Evolutionary conservation across 2,329 filamentous ascomycete species (phyloP).

Genomic region (Fusarium algeriense): DNA sequence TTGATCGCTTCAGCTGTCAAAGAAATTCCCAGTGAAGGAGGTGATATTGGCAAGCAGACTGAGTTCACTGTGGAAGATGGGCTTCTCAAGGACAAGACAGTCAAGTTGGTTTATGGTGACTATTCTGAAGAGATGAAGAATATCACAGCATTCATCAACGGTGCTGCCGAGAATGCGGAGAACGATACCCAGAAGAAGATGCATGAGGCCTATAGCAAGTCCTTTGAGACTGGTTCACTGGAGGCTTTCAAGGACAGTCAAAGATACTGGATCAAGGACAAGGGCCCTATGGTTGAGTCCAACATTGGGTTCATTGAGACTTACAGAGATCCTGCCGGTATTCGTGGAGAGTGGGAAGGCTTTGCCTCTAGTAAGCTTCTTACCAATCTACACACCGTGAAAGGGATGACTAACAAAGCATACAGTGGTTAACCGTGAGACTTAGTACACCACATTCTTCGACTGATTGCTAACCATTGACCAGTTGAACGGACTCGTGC

Average conservation of each 20-base stretch:
- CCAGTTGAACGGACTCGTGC: constrained; percentile 84
- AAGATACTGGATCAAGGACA: constrained; percentile 84
- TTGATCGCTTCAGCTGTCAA: constrained; percentile 78
- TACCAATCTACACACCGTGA: not conserved
- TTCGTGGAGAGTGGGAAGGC: constrained; percentile 87
- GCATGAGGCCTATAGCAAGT: constrained; percentile 79
- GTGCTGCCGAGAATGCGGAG: constrained; percentile 75
- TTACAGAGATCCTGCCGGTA: constrained; percentile 84
- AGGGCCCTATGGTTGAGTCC: constrained; percentile 82
- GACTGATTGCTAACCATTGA: constrained; percentile 11
- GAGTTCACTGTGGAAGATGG: constrained; percentile 72
- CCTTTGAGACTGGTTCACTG: constrained; percentile 80
- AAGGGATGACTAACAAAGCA: constrained; percentile 35
- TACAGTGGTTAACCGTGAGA: constrained; percentile 74
- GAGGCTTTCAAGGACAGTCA: constrained; percentile 85
- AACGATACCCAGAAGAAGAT: constrained; percentile 82
- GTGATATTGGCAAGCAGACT: constrained; percentile 76
- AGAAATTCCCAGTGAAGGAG: constrained; percentile 69
- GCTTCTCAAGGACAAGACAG: constrained; percentile 72
- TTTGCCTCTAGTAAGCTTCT: constrained; percentile 72
- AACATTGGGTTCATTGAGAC: constrained; percentile 90
- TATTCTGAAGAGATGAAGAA: constrained; percentile 77
- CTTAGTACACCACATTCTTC: not conserved
- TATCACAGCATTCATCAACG: constrained; percentile 74
- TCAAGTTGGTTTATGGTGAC: constrained; percentile 81